Conservation (phyloP, 225 moss, liverwort and hornwort genomes). For the Polytrichum formosum region DNA sequence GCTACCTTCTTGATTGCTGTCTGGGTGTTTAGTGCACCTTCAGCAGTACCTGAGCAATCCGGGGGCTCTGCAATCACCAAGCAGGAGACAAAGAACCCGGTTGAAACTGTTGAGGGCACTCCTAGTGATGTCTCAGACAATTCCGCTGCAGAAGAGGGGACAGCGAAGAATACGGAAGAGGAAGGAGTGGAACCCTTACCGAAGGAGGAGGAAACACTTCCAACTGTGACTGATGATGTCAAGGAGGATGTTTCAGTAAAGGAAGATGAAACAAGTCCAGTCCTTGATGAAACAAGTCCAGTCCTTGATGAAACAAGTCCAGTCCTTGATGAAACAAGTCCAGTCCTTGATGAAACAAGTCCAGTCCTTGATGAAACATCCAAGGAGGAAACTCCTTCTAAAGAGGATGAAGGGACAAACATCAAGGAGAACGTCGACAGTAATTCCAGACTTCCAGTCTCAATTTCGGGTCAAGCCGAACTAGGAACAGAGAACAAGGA, state of each 20-base stretch:
- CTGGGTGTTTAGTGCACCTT: conserved; percentile 64
- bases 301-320: too few species aligned
- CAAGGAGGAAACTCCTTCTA: background rate
- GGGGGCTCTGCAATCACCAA: background rate
- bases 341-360: too few species aligned
- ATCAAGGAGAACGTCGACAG: too few species aligned
- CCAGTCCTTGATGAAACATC: too few species aligned
- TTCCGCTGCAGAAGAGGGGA: background rate
- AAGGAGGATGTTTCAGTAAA: too few species aligned
- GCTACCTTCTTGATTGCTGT: conserved; percentile 62
- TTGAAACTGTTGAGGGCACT: conserved; percentile 6
- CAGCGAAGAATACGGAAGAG: background rate
- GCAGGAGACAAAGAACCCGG: background rate
- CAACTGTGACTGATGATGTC: too few species aligned
- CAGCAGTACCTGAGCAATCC: conserved; percentile 19
- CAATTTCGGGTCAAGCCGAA: conserved; percentile 31
- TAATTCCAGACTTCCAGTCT: conserved; percentile 14
- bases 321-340: too few species aligned
- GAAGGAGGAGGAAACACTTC: background rate
- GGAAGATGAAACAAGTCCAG: too few species aligned
- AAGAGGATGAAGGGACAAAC: background rate
- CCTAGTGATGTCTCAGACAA: conserved; percentile 11
- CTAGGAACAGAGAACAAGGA: conserved; percentile 42
- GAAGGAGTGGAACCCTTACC: background rate
- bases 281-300: too few species aligned